Percentiles rank a stretch among this genome's conserved stretches.
phyloP scores from a whole-genome alignment of 73 alveolate genomes.

The Paramecium sonneborni region DNA sequence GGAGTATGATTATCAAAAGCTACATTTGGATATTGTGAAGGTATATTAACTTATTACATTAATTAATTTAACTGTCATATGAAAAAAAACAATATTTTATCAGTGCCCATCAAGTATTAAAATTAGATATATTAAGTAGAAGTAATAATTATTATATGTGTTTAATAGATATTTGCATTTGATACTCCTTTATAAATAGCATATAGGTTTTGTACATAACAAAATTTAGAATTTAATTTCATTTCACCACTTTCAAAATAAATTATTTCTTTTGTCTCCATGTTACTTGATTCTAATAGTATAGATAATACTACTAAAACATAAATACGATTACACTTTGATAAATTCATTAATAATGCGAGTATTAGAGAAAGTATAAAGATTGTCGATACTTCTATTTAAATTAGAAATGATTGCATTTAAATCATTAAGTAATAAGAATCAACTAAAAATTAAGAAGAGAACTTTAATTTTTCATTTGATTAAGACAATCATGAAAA shows the following conservation, averaged over 20 bases:
- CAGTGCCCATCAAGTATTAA: not conserved
- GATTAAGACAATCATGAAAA: not conserved
- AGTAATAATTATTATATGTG: not conserved
- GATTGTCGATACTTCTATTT: not conserved
- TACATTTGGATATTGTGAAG: not conserved
- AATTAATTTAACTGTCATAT: constrained; percentile 46
- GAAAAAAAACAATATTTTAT: constrained; percentile 6
- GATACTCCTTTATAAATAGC: constrained; percentile 40
- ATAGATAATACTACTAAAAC: not conserved
- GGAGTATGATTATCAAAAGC: not conserved
- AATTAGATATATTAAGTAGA: constrained; percentile 18
- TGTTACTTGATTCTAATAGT: not conserved
- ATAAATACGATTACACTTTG: not conserved
- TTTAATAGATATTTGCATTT: constrained; percentile 17
- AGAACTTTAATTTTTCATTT: not conserved
- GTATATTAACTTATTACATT: constrained; percentile 15
- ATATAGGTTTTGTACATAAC: not conserved
- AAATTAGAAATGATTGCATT: not conserved
- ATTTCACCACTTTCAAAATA: constrained; percentile 51
- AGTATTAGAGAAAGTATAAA: constrained; percentile 27
- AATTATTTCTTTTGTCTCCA: not conserved
- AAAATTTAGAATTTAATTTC: constrained; percentile 19
- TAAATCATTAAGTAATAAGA: not conserved
- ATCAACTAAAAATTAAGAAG: not conserved
- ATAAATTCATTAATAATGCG: constrained; percentile 21